Evolutionary conservation across 495 filamentous ascomycete species (phyloP).

Genomic region (Lentithecium fluviatile): DNA sequence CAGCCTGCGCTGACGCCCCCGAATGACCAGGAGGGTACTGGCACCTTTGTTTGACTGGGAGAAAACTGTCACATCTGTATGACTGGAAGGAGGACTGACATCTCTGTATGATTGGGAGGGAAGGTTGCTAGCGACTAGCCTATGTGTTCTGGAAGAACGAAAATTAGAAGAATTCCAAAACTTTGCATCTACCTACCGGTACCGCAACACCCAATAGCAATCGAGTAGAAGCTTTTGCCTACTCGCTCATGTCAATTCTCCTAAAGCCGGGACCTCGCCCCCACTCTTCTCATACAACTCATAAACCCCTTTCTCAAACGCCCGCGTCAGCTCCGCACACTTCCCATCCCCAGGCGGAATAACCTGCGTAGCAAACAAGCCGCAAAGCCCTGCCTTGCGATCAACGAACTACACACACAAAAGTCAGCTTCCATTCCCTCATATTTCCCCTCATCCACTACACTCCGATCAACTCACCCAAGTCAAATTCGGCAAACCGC

Average conservation of each 20-base stretch:
- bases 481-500: constrained; percentile 39
- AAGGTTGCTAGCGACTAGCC: too few relatives aligned
- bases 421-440: neutral
- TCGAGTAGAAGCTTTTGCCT: too few relatives aligned
- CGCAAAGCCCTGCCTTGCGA: constrained; percentile 16
- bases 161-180: too few relatives aligned
- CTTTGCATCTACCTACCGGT: too few relatives aligned
- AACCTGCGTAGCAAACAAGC: constrained; percentile 12
- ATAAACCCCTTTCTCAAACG: constrained; percentile 22
- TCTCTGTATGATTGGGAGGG: too few relatives aligned
- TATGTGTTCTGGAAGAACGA: too few relatives aligned
- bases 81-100: too few relatives aligned
- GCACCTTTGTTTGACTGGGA: too few relatives aligned
- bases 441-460: neutral
- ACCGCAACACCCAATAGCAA: too few relatives aligned
- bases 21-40: too few relatives aligned
- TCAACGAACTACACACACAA: constrained; percentile 13
- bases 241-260: neutral
- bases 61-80: too few relatives aligned
- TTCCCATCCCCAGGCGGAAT: constrained; percentile 21
- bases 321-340: neutral
- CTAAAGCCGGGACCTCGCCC: neutral
- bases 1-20: too few relatives aligned
- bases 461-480: constrained; percentile 35
- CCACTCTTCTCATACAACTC: constrained; percentile 9